phyloP scores from a whole-genome alignment of 805 yeast species.

The Brettanomyces anomalus region DNA sequence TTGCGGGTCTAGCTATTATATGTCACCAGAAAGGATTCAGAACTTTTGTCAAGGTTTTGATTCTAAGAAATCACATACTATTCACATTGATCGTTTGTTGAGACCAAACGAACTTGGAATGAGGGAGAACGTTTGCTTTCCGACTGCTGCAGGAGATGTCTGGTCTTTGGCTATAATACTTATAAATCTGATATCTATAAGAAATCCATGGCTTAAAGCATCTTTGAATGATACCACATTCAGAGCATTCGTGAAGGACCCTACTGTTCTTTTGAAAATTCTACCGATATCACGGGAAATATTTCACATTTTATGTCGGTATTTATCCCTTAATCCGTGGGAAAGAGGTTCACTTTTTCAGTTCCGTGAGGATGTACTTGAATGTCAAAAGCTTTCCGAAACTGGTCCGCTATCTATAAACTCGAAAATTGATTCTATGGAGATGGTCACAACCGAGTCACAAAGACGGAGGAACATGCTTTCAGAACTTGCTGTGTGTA shows the following conservation, averaged over 20 bases:
- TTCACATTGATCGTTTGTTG: slow-evolving; percentile 21
- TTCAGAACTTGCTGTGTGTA: slow-evolving; percentile 18
- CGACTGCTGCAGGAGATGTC: slow-evolving; percentile 72
- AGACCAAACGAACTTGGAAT: slow-evolving; percentile 13
- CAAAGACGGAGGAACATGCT: slow-evolving; percentile 7
- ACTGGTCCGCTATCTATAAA: slow-evolving; percentile 27
- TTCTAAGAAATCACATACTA: slow-evolving; percentile 23
- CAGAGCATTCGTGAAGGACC: slow-evolving; percentile 48
- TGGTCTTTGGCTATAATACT: slow-evolving; percentile 83
- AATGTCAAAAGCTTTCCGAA: slow-evolving; percentile 20
- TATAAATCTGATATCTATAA: slow-evolving; percentile 69
- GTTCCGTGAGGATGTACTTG: slow-evolving; percentile 30
- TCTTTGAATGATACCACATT: slow-evolving; percentile 58
- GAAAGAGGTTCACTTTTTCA: slow-evolving; percentile 33
- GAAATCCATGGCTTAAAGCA: slow-evolving; percentile 90
- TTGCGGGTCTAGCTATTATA: slow-evolving; percentile 81
- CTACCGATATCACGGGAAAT: slow-evolving; percentile 66
- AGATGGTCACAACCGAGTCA: slow-evolving; percentile 20
- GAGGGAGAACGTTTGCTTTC: slow-evolving; percentile 32
- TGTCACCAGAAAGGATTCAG: slow-evolving; percentile 77
- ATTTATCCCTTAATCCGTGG: slow-evolving; percentile 39
- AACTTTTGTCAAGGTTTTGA: slow-evolving; percentile 31
- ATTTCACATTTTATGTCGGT: slow-evolving; percentile 37
- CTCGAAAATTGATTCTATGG: slow-evolving; percentile 18
- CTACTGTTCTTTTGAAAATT: slow-evolving; percentile 49